Conservation (phyloP, 257 asterid species). For the Paraleonurus japonicus region DNA sequence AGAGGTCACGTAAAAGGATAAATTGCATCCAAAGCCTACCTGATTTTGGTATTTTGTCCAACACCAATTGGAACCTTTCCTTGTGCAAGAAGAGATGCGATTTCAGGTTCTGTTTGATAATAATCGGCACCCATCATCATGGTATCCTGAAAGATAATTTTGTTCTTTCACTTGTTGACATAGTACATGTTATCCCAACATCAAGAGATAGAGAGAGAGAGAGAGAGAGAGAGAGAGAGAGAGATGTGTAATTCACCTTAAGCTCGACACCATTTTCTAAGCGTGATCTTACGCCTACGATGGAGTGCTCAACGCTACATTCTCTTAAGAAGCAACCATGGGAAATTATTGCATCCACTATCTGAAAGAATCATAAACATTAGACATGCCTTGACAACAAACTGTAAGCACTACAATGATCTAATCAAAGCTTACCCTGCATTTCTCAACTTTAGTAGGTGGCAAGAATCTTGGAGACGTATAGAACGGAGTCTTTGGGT, state of each 20-base stretch:
- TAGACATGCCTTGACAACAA: conserved; percentile 13
- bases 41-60: conserved; percentile 78
- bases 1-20: background rate
- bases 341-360: conserved; percentile 79
- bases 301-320: conserved; percentile 76
- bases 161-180: no score
- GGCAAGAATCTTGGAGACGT: conserved; percentile 91
- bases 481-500: conserved; percentile 83
- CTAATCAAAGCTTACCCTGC: conserved; percentile 56
- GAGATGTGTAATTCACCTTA: conserved; percentile 38
- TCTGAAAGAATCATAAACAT: conserved; percentile 45
- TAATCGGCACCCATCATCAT: conserved; percentile 98
- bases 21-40: conserved; percentile 32
- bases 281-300: conserved; percentile 87
- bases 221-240: background rate
- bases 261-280: conserved; percentile 84
- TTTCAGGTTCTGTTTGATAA: conserved; percentile 89
- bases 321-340: conserved; percentile 91
- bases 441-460: conserved; percentile 83
- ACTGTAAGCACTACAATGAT: background rate
- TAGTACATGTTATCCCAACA: no score
- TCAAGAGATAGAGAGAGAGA: no score
- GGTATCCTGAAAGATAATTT: conserved; percentile 60
- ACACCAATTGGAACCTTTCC: conserved; percentile 95
- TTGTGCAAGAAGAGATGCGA: conserved; percentile 64